These are phyloP conservation scores for Inga leiocalycina DNA, from an alignment of 306 rosid species.

Conservation along the genomic window DNA sequence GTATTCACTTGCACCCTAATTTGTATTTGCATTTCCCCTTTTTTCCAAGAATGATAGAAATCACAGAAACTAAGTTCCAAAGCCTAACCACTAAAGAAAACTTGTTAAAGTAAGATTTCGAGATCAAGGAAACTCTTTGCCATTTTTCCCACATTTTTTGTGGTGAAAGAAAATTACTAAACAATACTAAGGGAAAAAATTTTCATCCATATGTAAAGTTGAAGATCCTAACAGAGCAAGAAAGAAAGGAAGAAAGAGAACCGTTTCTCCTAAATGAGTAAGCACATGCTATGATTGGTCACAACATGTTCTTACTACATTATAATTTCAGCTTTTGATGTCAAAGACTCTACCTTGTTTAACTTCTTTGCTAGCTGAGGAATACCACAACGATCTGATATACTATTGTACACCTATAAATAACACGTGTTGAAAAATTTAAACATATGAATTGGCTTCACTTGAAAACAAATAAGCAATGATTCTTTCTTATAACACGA, in stretches of 20 bases:
- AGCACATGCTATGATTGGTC: slow-evolving; percentile 5
- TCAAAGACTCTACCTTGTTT: slow-evolving; percentile 73
- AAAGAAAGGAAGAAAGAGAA: neutral
- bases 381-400: slow-evolving; percentile 88
- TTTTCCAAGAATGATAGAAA: neutral
- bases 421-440: slow-evolving; percentile 30
- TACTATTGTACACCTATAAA: slow-evolving; percentile 78
- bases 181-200: too few relatives aligned
- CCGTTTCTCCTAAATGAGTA: neutral
- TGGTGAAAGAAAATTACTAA: too few relatives aligned
- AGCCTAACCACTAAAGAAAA: neutral
- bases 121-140: neutral
- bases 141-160: neutral
- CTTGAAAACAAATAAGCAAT: slow-evolving; percentile 24
- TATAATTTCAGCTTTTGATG: slow-evolving; percentile 27
- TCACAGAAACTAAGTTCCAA: neutral
- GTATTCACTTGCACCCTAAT: too few relatives aligned
- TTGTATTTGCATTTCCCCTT: too few relatives aligned
- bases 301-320: neutral
- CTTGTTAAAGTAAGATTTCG: neutral
- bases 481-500: slow-evolving; percentile 71
- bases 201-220: neutral
- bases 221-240: neutral
- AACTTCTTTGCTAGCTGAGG: slow-evolving; percentile 96
- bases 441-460: slow-evolving; percentile 16